These are phyloP conservation scores for Fusarium sp. DNA, from an alignment of 2,329 filamentous ascomycete species.

Conservation along the genomic window DNA sequence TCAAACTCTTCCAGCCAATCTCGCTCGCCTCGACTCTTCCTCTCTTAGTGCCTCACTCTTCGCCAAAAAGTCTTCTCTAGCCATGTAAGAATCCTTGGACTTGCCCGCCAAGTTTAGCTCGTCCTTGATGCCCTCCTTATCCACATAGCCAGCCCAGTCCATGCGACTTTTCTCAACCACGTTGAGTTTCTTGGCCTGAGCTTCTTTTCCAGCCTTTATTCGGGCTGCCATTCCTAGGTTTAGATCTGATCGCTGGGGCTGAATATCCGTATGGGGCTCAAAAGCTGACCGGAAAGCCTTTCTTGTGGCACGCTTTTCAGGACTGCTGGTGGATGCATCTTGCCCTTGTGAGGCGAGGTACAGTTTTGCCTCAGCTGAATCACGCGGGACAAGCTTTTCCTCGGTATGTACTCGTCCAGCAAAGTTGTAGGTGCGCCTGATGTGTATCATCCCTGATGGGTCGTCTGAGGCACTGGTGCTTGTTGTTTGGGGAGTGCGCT, in stretches of 20 bases:
- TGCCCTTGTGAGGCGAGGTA: conserved; percentile 64
- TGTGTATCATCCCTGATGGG: conserved; percentile 61
- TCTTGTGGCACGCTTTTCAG: conserved; percentile 57
- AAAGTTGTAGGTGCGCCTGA: conserved; percentile 78
- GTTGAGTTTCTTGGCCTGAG: conserved; percentile 71
- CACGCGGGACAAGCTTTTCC: conserved; percentile 72
- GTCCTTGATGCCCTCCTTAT: conserved; percentile 75
- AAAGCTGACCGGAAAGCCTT: conserved; percentile 70
- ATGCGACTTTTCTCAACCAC: conserved; percentile 77
- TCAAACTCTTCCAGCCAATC: conserved; percentile 54
- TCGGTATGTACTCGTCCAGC: conserved; percentile 77
- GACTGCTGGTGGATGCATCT: conserved; percentile 41
- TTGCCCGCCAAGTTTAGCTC: conserved; percentile 71
- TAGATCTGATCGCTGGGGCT: conserved; percentile 62
- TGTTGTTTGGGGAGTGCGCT: conserved; percentile 15
- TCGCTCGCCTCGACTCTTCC: conserved; percentile 65
- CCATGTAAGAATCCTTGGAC: conserved; percentile 70
- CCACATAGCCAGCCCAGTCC: conserved; percentile 77
- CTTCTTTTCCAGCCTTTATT: conserved; percentile 58
- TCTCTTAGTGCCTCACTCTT: conserved; percentile 70
- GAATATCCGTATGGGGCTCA: conserved; percentile 62
- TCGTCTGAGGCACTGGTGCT: conserved; percentile 29
- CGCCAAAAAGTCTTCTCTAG: conserved; percentile 70
- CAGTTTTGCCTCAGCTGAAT: conserved; percentile 72
- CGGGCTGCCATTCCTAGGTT: conserved; percentile 64